Base-by-base conservation (phyloP, 805 yeast genomes). In the Spathaspora boniae region DNA sequence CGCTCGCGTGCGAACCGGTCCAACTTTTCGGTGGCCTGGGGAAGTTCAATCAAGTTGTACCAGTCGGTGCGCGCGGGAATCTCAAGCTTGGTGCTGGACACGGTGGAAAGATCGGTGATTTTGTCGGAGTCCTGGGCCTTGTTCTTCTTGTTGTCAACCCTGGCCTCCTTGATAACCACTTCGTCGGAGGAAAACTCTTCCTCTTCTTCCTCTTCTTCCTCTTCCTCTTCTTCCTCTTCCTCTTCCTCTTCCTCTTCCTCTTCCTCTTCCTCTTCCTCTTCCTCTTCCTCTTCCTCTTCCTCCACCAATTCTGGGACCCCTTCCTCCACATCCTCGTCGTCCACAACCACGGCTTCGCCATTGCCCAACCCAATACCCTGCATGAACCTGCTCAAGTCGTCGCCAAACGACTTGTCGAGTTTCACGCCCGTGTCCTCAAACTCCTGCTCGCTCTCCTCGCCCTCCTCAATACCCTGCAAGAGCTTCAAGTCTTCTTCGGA, bases 401-500 rank as follows among this genome's bases (percentile, higher is more conserved):
- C 55, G 8, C 67, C 56, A 19, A 85, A 68, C 0, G 52, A 51
- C 19, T 60, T 55, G 38, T 76, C 71, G 46, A 65, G 60, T 15
- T 43, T 50, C 6, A 25, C 9, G 34, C 62, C 65, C 26, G 62
- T 60, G n/a, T 50, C 66, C 20, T 63, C 77, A 38, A 70, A 70
- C 42, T 73, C 79, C 38, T 68, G 70, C 41, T 74, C 80, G 46
- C 78, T 71, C 22, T 70, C 80, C 16, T 72, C 76, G 9, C 65
- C 60, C 17, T 24, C 24, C 16, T 37, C 38, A 3, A 82, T 47
- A 11, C 71, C 83, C 22, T 72, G 70, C 9, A 89, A 47, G 33
- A 88, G 59, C 29, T 74, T 72, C 30, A 89, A 54, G 56, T 88
- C 97, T 16, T 80, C 89, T 46, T 85, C 93, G 11, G 86, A 72